Base-by-base conservation (phyloP, 176 grass and related monocot genomes). In the Guadua angustifolia region DNA sequence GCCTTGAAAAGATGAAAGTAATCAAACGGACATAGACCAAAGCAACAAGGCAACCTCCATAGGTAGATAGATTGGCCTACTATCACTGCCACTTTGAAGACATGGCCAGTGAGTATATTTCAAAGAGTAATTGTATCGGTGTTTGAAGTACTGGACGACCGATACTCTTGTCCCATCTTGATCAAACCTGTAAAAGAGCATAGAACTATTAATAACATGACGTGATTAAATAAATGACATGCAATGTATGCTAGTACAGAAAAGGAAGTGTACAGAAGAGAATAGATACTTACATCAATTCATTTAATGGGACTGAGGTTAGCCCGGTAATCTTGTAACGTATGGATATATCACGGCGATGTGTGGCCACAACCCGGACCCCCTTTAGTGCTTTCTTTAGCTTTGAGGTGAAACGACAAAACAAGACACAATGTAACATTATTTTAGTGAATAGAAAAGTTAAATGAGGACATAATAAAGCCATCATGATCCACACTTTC, bases 361-460 rank as follows among this genome's bases (percentile, higher is more conserved):
- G 92, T 42, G 80, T 93, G 8, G 73, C 82, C 53, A 90, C 83
- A 87, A 98, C 88, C 45, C 65, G 50, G 19, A 98, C 69, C 70
- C 91, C 91, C 70, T 43, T 93, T 1, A 98, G 79, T 24, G 83
- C 92, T 79, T 93, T 98, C 74, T 93, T 95, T 50, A 98, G 60
- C 93, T 98, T 69, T 15, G 49, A 85, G 25, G 60, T 8, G 32
- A 3, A 83, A 77, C 6, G 0, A 22, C 1, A 59, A 55, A 61
- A 74, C 5, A 51, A 19, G 9, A 69, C 14, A 67, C 24, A 79
- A 85, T n/a, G 25, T 19, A 69, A 57, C 15, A 22, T 68, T 53
- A 39, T 3, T 65, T 26, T 7, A 15, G 17, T 2, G 17, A 49
- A 56, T 11, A 63, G 1, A 19, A 59, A 47, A 55, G 59, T 17